A percentile compares a stretch with the other conserved stretches of the same genome.
Evolutionary conservation across 2,329 filamentous ascomycete species (phyloP).

Genomic region (Purpureocillium lavendulum): DNA sequence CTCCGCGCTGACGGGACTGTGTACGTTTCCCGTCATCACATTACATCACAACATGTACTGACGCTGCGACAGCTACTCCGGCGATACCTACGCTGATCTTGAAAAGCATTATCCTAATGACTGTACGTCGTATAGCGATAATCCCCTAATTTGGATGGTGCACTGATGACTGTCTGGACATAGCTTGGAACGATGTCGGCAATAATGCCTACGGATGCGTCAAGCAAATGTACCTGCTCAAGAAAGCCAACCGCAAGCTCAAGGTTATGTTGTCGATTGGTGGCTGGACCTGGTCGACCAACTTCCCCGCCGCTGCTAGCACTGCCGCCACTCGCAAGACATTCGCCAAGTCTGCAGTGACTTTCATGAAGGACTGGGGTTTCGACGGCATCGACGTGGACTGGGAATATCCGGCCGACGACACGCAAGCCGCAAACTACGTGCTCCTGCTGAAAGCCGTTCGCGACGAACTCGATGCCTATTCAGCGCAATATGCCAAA

Average conservation of each 20-base stretch:
- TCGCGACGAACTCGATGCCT: constrained; percentile 35
- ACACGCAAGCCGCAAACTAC: constrained; percentile 29
- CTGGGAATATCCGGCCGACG: constrained; percentile 27
- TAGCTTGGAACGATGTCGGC: constrained; percentile 41
- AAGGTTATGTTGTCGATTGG: constrained; percentile 73
- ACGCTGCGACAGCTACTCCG: constrained; percentile 37
- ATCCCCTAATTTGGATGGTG: neutral
- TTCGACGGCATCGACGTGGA: constrained; percentile 39
- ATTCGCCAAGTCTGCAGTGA: constrained; percentile 63
- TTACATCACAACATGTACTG: neutral
- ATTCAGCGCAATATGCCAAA: constrained; percentile 28
- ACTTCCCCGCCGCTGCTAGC: constrained; percentile 59
- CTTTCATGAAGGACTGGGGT: constrained; percentile 65
- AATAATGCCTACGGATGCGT: constrained; percentile 70
- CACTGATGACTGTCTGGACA: neutral
- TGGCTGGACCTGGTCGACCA: constrained; percentile 72
- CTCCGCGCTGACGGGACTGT: constrained; percentile 64
- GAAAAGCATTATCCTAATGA: constrained; percentile 65
- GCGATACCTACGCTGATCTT: constrained; percentile 57
- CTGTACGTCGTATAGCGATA: too few relatives aligned
- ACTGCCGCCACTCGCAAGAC: constrained; percentile 45
- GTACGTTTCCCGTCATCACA: constrained; percentile 26
- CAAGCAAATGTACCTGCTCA: constrained; percentile 69
- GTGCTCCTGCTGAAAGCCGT: constrained; percentile 30
- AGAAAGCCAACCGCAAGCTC: constrained; percentile 65